phyloP scores from a whole-genome alignment of 805 yeast species.

The Debaryomyces tyrocola region DNA sequence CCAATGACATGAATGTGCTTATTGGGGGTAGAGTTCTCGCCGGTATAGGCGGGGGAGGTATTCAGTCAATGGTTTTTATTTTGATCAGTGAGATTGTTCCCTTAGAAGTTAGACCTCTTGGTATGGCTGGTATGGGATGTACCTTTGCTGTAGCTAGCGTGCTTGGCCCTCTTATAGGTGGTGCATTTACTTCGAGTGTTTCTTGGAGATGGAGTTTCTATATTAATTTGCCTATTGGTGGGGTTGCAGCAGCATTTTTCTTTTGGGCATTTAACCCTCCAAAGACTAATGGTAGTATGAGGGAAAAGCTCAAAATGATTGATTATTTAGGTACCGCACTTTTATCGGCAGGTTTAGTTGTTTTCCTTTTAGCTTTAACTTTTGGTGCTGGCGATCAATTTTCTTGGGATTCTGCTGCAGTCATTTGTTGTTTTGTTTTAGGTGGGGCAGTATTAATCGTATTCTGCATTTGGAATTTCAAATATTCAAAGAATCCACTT shows the following conservation, averaged over 20 bases:
- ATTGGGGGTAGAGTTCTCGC: slow-evolving; percentile 42
- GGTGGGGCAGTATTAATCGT: slow-evolving; percentile 35
- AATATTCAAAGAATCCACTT: slow-evolving; percentile 44
- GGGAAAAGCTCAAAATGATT: slow-evolving; percentile 37
- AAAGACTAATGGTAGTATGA: slow-evolving; percentile 34
- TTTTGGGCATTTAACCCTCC: slow-evolving; percentile 48
- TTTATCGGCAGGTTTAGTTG: slow-evolving; percentile 40
- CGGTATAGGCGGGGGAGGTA: slow-evolving; percentile 40
- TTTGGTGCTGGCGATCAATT: slow-evolving; percentile 48
- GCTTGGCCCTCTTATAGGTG: slow-evolving; percentile 65
- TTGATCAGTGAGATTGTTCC: slow-evolving; percentile 32
- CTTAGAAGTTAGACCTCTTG: slow-evolving; percentile 34
- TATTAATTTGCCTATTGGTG: slow-evolving; percentile 67
- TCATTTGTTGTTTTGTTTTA: slow-evolving; percentile 46
- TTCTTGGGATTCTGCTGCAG: slow-evolving; percentile 55
- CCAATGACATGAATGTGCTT: slow-evolving; percentile 34
- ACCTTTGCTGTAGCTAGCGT: slow-evolving; percentile 50
- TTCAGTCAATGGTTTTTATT: slow-evolving; percentile 27
- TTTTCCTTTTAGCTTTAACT: slow-evolving; percentile 48
- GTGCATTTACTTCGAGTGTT: slow-evolving; percentile 54
- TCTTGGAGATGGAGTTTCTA: slow-evolving; percentile 78
- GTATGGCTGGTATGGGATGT: slow-evolving; percentile 35
- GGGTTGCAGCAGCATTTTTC: slow-evolving; percentile 40
- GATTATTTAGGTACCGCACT: slow-evolving; percentile 49
- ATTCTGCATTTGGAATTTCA: slow-evolving; percentile 44